phyloP scores from a whole-genome alignment of 2,329 filamentous ascomycete genomes.

The Fusarium pilosicola region DNA sequence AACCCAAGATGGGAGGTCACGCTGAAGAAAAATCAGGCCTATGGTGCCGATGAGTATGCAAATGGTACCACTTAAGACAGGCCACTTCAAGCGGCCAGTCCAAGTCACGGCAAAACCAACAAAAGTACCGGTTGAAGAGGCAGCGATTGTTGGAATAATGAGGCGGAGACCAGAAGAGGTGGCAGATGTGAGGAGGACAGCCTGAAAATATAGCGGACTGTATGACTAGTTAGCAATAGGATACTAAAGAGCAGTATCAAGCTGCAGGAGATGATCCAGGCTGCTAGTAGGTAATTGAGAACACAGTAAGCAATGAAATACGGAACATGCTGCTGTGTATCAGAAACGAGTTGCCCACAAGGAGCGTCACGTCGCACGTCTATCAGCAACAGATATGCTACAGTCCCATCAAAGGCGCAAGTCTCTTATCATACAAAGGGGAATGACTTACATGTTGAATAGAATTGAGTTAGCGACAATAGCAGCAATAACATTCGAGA shows the following conservation, averaged over 20 bases:
- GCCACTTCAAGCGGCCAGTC: constrained; percentile 68
- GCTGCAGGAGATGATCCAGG: neutral
- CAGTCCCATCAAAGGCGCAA: neutral
- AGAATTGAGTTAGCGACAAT: constrained; percentile 65
- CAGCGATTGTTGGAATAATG: constrained; percentile 68
- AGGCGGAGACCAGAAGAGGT: constrained; percentile 79
- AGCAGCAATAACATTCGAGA: constrained; percentile 63
- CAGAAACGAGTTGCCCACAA: neutral
- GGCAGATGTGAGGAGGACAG: constrained; percentile 74
- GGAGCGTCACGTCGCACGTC: neutral
- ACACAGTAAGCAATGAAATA: neutral
- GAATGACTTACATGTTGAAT: constrained; percentile 63
- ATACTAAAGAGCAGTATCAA: neutral
- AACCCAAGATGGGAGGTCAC: constrained; percentile 59
- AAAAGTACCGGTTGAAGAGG: constrained; percentile 63
- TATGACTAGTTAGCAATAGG: neutral
- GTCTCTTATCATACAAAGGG: neutral
- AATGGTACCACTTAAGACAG: constrained; percentile 61
- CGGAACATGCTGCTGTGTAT: neutral
- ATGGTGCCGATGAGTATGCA: constrained; percentile 62
- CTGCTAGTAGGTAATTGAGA: neutral
- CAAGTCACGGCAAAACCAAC: constrained; percentile 72
- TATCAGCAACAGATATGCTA: neutral
- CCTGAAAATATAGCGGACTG: constrained; percentile 80
- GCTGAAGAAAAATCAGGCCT: constrained; percentile 60